These are phyloP conservation scores for Polyplosphaeria fusca DNA, from an alignment of 495 filamentous ascomycete species.

Conservation along the genomic window DNA sequence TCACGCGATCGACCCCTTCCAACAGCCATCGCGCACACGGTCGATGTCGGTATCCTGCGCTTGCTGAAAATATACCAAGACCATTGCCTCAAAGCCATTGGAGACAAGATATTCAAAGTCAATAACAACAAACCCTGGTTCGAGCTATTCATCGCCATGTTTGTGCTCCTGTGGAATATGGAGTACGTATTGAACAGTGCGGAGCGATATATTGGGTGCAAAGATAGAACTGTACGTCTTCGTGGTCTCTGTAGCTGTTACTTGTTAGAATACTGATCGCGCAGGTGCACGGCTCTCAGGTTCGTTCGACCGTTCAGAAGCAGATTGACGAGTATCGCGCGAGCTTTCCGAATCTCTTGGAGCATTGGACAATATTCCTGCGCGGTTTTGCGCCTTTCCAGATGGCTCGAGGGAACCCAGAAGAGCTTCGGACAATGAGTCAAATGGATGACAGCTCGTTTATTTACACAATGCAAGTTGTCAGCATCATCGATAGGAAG, in stretches of 20 bases:
- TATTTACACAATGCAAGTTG: constrained; percentile 8
- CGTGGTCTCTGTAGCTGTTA: no score
- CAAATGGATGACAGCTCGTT: constrained; percentile 10
- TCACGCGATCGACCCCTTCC: constrained; percentile 25
- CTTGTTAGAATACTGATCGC: background rate
- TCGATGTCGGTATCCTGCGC: constrained; percentile 32
- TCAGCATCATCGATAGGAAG: background rate
- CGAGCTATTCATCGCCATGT: constrained; percentile 29
- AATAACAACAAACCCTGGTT: constrained; percentile 24
- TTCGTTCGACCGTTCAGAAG: constrained; percentile 21
- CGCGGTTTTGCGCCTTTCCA: constrained; percentile 27
- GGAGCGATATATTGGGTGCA: constrained; percentile 23
- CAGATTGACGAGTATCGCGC: constrained; percentile 28
- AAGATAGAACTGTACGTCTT: constrained; percentile 28
- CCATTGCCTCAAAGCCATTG: constrained; percentile 7
- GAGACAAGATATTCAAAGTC: constrained; percentile 17
- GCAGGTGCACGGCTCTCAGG: constrained; percentile 18
- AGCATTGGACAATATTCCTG: constrained; percentile 24
- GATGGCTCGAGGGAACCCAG: constrained; percentile 26
- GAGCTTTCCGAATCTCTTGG: constrained; percentile 8
- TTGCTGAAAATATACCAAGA: constrained; percentile 24
- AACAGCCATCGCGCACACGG: constrained; percentile 25
- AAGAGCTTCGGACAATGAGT: constrained; percentile 8
- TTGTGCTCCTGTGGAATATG: constrained; percentile 30
- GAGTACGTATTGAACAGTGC: constrained; percentile 28